Percentiles rank a stretch among this genome's conserved stretches.
Conservation (phyloP, 1,139 yeast species). For the Hansenula lynferdii region DNA sequence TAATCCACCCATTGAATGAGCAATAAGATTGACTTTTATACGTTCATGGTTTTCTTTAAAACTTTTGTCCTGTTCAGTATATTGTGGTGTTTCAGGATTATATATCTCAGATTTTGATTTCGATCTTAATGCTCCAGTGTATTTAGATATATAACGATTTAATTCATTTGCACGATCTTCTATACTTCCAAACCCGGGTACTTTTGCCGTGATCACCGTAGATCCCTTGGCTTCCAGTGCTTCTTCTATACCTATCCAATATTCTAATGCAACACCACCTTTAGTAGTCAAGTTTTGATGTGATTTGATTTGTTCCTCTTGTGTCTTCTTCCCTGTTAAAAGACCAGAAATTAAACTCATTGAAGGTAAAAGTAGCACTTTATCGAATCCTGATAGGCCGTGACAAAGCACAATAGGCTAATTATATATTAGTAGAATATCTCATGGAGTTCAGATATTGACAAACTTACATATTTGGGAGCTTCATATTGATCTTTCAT, state of each 20-base stretch:
- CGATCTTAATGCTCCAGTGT: constrained; percentile 33
- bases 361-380: constrained; percentile 45
- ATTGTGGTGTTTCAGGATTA: too few relatives aligned
- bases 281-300: too few relatives aligned
- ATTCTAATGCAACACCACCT: constrained; percentile 48
- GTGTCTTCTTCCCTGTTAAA: constrained; percentile 20
- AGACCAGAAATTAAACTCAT: constrained; percentile 25
- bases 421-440: background rate
- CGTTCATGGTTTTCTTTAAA: constrained; percentile 22
- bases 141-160: constrained; percentile 44
- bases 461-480: constrained; percentile 29
- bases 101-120: constrained; percentile 31
- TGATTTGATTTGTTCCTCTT: constrained; percentile 19
- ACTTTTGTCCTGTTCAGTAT: constrained; percentile 5
- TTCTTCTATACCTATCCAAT: constrained; percentile 77
- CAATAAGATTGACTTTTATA: constrained; percentile 63
- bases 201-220: constrained; percentile 66
- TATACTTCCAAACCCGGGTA: constrained; percentile 79
- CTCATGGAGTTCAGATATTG: too few relatives aligned
- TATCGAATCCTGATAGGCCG: constrained; percentile 80
- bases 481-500: constrained; percentile 27
- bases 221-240: constrained; percentile 60
- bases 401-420: constrained; percentile 75
- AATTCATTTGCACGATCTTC: constrained; percentile 62
- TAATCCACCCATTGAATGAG: constrained; percentile 96